Base-by-base conservation (phyloP, 495 filamentous ascomycete genomes). In the Entonaema liquescens region DNA sequence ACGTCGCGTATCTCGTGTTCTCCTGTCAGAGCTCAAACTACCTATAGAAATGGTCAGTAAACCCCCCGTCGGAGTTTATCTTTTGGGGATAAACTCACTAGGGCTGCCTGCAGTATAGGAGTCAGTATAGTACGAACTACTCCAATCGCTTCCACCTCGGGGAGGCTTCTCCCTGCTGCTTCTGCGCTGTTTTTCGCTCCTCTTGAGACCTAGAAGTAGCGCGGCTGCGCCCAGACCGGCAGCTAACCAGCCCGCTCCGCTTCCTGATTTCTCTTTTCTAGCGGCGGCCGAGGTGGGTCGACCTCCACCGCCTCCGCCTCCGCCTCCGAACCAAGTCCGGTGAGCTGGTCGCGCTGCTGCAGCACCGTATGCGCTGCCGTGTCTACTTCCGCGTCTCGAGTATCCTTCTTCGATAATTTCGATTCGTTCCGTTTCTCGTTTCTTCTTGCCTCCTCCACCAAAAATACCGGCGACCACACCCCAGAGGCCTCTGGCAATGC, bases 201-300 rank as follows among this genome's bases (percentile, higher is more conserved):
- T 87, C 83, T 87, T 91, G 77, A 97, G 71, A n/a, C 93, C 94
- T 54, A 97, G 82, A 40, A 92, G 83, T 26, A 94, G 79, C 38
- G 93, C 79, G 2, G 89, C 83, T 11, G 89, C 90, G 5, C 86
- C 89, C 52, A 87, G 74, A 40, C 85, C 87, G n/a, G 75, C 72
- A 11, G 71, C 42, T 15, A 91, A 80, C 73, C 88, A 81, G 31
- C 84, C 85, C 13, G 74, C 74, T 1, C 78, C 78, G 36, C 88
- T 86, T 66, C 75, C 76, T 55, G 76, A 79, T 38, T 70, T 38
- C 78, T 86, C 84, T 77, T 86, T 88, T 52, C 84, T 79, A 36
- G 78, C 78, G 8, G 84, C 79, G 15, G 84, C 83, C 1, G 87
- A 74, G 19, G 89, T 88, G 74, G 76, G 83, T 74, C 79, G 79